A percentile compares a stretch with the other conserved stretches of the same genome.
phyloP scores from a whole-genome alignment of 1,284 basidiomycete species.

The Athelia psychrophila region DNA sequence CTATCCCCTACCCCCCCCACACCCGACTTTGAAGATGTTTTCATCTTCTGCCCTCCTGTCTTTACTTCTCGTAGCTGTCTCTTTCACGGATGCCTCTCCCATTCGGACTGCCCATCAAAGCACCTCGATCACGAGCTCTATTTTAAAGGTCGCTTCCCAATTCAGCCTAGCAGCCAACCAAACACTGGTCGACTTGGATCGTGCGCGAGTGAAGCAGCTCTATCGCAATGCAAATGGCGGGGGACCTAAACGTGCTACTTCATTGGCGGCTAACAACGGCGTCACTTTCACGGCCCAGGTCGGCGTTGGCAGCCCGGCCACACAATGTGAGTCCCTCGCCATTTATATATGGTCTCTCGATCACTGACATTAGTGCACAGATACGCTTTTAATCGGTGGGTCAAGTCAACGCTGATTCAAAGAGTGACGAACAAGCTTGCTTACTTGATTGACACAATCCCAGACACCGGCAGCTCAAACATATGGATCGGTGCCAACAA shows the following conservation, averaged over 20 bases:
- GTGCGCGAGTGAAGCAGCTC: slow-evolving; percentile 14
- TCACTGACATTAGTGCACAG: slow-evolving; percentile 6
- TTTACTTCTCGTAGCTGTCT: slow-evolving; percentile 8
- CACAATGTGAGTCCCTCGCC: slow-evolving; percentile 30
- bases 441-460: no score
- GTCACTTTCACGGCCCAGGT: background rate
- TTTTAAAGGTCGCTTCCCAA: slow-evolving; percentile 13
- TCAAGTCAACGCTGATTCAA: no score
- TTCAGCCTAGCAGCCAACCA: slow-evolving; percentile 7
- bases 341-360: background rate
- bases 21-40: slow-evolving; percentile 13
- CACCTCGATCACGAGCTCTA: slow-evolving; percentile 5
- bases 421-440: no score
- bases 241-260: slow-evolving; percentile 9
- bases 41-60: slow-evolving; percentile 11
- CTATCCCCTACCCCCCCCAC: background rate
- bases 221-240: background rate
- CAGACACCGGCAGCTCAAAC: no score
- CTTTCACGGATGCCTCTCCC: slow-evolving; percentile 8
- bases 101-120: no score
- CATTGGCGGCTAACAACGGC: slow-evolving; percentile 5
- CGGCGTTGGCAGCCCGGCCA: slow-evolving; percentile 42
- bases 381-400: slow-evolving; percentile 22
- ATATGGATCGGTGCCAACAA: no score
- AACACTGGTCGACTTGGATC: slow-evolving; percentile 16